Conservation (phyloP, 805 yeast genomes). For the Saturnispora saitoi region DNA sequence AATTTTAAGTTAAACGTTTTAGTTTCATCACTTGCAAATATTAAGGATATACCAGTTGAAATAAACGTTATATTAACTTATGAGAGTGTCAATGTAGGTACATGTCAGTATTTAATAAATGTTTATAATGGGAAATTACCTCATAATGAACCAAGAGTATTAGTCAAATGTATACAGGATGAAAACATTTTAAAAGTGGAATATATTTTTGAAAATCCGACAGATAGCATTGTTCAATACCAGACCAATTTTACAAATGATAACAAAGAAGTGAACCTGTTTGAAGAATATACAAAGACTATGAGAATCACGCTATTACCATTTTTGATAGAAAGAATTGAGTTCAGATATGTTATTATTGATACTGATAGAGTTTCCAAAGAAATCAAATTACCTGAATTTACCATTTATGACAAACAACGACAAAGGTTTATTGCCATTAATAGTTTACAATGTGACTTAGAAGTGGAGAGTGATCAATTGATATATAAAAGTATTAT, state of each 20-base stretch:
- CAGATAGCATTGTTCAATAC: constrained; percentile 59
- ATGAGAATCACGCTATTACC: constrained; percentile 50
- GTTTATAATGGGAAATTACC: constrained; percentile 51
- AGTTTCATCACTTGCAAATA: not conserved
- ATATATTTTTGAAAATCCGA: constrained; percentile 66
- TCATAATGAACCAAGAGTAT: constrained; percentile 59
- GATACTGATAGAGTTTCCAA: constrained; percentile 10
- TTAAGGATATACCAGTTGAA: constrained; percentile 15
- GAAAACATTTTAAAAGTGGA: constrained; percentile 26
- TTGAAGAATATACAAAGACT: constrained; percentile 23
- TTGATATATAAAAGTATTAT: constrained; percentile 7
- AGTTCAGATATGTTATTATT: constrained; percentile 31
- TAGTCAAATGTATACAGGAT: constrained; percentile 30
- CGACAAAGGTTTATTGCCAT: constrained; percentile 56
- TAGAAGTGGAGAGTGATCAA: constrained; percentile 25
- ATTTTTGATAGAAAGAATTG: constrained; percentile 40
- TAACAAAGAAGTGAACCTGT: constrained; percentile 18
- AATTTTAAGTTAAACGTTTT: not conserved
- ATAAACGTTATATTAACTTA: constrained; percentile 16
- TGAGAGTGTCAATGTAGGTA: constrained; percentile 8
- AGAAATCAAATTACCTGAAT: constrained; percentile 42
- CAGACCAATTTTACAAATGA: constrained; percentile 21
- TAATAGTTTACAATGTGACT: constrained; percentile 31
- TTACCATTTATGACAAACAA: constrained; percentile 60
- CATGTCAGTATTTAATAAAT: constrained; percentile 28